Conservation (phyloP, 2,329 filamentous ascomycete species). For the Exophiala sp. region DNA sequence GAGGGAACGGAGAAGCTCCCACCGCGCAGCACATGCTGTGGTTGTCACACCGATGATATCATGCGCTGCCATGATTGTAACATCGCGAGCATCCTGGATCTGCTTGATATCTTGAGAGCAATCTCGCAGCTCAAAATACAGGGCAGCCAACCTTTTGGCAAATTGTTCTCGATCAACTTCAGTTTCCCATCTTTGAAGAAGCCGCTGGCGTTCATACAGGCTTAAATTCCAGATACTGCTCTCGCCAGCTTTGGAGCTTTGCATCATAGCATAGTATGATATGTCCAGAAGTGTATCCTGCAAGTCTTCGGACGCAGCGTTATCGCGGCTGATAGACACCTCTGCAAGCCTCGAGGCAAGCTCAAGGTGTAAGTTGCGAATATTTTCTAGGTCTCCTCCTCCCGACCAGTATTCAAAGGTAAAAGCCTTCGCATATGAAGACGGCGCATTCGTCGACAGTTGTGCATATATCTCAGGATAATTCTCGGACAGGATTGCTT, state of each 20-base stretch:
- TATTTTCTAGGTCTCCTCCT: constrained; percentile 29
- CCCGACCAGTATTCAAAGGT: constrained; percentile 30
- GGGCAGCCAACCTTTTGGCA: constrained; percentile 8
- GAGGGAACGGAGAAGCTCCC: constrained; percentile 27
- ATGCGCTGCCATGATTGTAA: constrained; percentile 24
- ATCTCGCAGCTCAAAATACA: constrained; percentile 13
- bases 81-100: constrained; percentile 23
- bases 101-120: constrained; percentile 22
- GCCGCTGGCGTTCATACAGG: constrained; percentile 14
- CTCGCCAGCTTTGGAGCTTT: constrained; percentile 11
- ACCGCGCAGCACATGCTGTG: constrained; percentile 30
- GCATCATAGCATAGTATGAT: constrained; percentile 9
- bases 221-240: constrained; percentile 24
- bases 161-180: constrained; percentile 19
- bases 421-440: constrained; percentile 20
- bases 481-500: constrained; percentile 6
- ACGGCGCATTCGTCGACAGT: constrained; percentile 9
- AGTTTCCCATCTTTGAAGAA: constrained; percentile 22
- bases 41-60: constrained; percentile 33
- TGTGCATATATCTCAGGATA: constrained; percentile 19
- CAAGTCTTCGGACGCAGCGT: constrained; percentile 5
- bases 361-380: constrained; percentile 28
- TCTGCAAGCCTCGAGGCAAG: constrained; percentile 18
- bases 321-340: neutral
- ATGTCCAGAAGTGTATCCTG: constrained; percentile 15